These are phyloP conservation scores for Metrosideros polymorpha DNA, from an alignment of 441 rosid species.

Conservation along the genomic window DNA sequence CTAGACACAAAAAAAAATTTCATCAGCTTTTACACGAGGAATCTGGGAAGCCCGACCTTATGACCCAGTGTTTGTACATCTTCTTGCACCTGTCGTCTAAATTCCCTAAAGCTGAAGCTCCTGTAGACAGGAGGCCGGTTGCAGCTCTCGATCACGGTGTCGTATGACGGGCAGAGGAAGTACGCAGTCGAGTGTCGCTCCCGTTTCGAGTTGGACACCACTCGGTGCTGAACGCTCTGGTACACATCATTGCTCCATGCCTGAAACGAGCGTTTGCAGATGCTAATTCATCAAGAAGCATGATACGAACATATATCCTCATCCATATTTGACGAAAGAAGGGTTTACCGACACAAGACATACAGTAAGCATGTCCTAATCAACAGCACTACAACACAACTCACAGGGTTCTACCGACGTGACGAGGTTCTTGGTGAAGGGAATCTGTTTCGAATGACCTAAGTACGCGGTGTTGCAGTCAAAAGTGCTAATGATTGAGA, in stretches of 20 bases:
- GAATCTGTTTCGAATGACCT: background rate
- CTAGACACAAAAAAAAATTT: background rate
- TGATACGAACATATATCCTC: too few relatives aligned
- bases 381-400: background rate
- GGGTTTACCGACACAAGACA: background rate
- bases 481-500: background rate
- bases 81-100: constrained; percentile 62
- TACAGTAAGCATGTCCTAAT: background rate
- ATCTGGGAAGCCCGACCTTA: constrained; percentile 81
- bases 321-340: background rate
- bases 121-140: constrained; percentile 37
- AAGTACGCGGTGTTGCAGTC: background rate
- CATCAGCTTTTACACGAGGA: constrained; percentile 19
- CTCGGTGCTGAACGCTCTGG: constrained; percentile 79
- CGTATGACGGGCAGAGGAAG: constrained; percentile 79
- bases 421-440: background rate
- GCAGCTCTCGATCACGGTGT: constrained; percentile 48
- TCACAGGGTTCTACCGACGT: background rate
- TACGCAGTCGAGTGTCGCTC: constrained; percentile 87
- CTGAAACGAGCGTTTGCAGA: constrained; percentile 15
- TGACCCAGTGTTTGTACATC: constrained; percentile 65
- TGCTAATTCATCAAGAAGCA: background rate
- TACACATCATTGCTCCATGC: constrained; percentile 89
- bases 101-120: constrained; percentile 69
- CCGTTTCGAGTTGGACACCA: constrained; percentile 47